phyloP scores from a whole-genome alignment of 495 filamentous ascomycete species.

The Neurospora sublineolata region DNA sequence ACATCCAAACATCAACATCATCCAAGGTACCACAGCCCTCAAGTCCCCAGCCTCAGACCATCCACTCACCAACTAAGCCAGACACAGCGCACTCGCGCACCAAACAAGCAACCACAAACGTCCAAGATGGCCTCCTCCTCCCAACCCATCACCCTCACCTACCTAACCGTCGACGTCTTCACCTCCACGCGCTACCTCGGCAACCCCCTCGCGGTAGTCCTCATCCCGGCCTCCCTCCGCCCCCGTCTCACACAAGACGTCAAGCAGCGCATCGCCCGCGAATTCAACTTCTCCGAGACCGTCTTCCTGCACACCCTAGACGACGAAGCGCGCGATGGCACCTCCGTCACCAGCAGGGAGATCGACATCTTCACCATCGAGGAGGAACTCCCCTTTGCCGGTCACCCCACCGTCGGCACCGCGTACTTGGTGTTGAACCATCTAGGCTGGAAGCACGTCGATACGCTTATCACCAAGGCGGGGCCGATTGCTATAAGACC shows the following conservation, averaged over 20 bases:
- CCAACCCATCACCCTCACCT: conserved; percentile 25
- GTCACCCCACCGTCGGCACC: conserved; percentile 67
- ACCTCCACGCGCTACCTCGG: conserved; percentile 44
- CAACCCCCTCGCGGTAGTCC: conserved; percentile 58
- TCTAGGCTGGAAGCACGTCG: conserved; percentile 20
- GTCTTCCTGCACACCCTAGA: conserved; percentile 57
- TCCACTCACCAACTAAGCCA: background rate
- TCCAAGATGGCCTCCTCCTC: background rate
- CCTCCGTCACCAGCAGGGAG: conserved; percentile 13
- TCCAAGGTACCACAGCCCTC: background rate
- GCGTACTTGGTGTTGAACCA: conserved; percentile 41
- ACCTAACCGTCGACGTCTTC: conserved; percentile 59
- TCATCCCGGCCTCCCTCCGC: conserved; percentile 30
- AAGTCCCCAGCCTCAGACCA: background rate
- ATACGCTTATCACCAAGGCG: conserved; percentile 48
- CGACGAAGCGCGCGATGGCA: background rate
- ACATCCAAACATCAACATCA: background rate
- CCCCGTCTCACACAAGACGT: conserved; percentile 32
- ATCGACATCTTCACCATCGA: conserved; percentile 63
- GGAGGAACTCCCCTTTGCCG: conserved; percentile 60
- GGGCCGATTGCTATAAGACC: conserved; percentile 35
- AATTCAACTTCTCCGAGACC: conserved; percentile 82
- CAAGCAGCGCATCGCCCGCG: conserved; percentile 56
- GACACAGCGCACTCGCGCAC: background rate
- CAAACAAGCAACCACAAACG: background rate